These are phyloP conservation scores for Asclepias syriaca DNA, from an alignment of 257 asterid species.

Conservation along the genomic window DNA sequence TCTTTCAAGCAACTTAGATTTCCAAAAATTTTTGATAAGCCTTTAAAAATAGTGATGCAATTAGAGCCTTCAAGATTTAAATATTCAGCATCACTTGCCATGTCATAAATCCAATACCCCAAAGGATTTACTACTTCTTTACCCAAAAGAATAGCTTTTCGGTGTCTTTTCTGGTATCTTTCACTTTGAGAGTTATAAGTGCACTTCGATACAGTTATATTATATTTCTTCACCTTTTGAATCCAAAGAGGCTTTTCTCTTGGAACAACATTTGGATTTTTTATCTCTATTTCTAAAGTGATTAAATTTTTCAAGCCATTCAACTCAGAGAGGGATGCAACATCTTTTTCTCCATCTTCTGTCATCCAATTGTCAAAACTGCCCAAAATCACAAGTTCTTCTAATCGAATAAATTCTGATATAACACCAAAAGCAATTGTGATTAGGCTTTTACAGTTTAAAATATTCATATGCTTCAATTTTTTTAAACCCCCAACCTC, in stretches of 20 bases:
- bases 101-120: slow-evolving; percentile 1
- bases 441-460: background rate
- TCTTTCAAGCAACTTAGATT: background rate
- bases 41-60: background rate
- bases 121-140: background rate
- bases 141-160: background rate
- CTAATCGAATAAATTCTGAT: slow-evolving; percentile 8
- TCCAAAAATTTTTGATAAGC: background rate
- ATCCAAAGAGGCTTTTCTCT: background rate
- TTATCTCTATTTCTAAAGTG: background rate
- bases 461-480: slow-evolving; percentile 8
- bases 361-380: background rate
- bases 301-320: background rate
- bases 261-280: background rate
- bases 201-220: background rate
- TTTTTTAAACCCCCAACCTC: slow-evolving; percentile 13
- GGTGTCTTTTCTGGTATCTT: no score
- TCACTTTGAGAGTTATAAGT: no score
- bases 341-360: background rate
- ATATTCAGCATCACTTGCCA: background rate
- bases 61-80: background rate
- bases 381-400: slow-evolving; percentile 1
- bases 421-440: slow-evolving; percentile 6
- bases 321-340: slow-evolving; percentile 5
- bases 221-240: background rate